Evolutionary conservation across 2,329 filamentous ascomycete genomes (phyloP).

Genomic region (Westerdykella sp.): DNA sequence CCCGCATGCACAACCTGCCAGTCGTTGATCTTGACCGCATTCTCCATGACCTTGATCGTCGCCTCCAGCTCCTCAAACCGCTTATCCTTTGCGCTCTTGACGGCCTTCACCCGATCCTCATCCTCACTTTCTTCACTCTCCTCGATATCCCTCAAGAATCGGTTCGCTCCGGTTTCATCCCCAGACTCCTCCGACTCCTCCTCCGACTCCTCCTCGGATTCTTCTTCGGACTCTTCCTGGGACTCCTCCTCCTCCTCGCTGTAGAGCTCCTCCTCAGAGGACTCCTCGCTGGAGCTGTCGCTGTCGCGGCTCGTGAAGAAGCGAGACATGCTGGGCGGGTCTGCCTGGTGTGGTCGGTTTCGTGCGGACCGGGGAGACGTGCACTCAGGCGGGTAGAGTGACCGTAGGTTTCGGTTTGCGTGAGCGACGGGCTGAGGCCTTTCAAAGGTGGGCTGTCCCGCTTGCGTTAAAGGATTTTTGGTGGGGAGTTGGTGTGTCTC

Average conservation of each 20-base stretch:
- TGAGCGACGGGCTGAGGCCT: slow-evolving; percentile 1
- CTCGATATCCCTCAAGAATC: slow-evolving; percentile 74
- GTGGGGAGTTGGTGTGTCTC: not conserved
- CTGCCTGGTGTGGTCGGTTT: slow-evolving; percentile 18
- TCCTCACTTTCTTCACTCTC: slow-evolving; percentile 80
- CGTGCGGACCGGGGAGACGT: slow-evolving; percentile 6
- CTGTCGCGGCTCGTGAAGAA: slow-evolving; percentile 77
- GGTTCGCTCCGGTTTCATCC: slow-evolving; percentile 58
- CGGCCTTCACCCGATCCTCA: slow-evolving; percentile 75
- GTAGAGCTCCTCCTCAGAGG: slow-evolving; percentile 91
- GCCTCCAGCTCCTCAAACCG: slow-evolving; percentile 86
- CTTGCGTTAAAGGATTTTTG: not conserved
- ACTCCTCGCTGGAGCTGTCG: slow-evolving; percentile 95
- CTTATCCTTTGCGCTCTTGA: slow-evolving; percentile 99
- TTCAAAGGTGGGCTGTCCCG: not conserved
- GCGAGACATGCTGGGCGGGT: slow-evolving; percentile 56
- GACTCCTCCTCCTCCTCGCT: slow-evolving; percentile 62
- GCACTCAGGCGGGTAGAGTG: not conserved
- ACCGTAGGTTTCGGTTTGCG: not conserved
- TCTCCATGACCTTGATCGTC: slow-evolving; percentile 86
- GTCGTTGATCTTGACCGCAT: slow-evolving; percentile 94
- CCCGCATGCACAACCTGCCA: slow-evolving; percentile 89
- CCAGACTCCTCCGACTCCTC: slow-evolving; percentile 51
- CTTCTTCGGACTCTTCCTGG: slow-evolving; percentile 44
- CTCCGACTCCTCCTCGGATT: slow-evolving; percentile 51